Conservation (phyloP, 1,284 basidiomycete species). For the Megacollybia platyphylla region DNA sequence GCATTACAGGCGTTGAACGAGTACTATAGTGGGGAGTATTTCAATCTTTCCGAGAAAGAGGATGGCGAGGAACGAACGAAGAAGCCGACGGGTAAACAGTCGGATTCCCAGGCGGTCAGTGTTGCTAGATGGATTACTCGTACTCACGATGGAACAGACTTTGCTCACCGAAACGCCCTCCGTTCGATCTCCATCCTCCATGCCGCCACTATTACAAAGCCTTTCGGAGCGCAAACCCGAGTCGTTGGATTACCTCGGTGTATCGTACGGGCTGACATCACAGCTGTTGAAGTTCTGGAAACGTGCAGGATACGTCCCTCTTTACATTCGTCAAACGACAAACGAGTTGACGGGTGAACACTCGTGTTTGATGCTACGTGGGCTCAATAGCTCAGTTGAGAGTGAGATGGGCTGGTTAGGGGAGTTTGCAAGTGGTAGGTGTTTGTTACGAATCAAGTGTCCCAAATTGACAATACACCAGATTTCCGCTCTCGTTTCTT, state of each 20-base stretch:
- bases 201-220: slow-evolving; percentile 91
- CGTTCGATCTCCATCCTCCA: slow-evolving; percentile 63
- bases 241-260: slow-evolving; percentile 87
- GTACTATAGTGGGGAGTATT: slow-evolving; percentile 89
- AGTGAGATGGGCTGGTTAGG: slow-evolving; percentile 70
- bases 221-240: slow-evolving; percentile 89
- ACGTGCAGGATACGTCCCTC: slow-evolving; percentile 78
- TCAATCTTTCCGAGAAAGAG: slow-evolving; percentile 44
- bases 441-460: neutral
- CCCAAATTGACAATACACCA: slow-evolving; percentile 15
- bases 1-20: slow-evolving; percentile 80
- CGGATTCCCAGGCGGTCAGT: neutral
- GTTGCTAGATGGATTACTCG: neutral
- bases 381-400: slow-evolving; percentile 59
- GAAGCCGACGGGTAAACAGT: too few species aligned
- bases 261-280: slow-evolving; percentile 90
- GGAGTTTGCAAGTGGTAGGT: slow-evolving; percentile 74
- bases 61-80: neutral
- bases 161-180: slow-evolving; percentile 68
- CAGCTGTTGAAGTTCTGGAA: slow-evolving; percentile 94
- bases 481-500: slow-evolving; percentile 92
- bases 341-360: slow-evolving; percentile 97
- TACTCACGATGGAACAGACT: slow-evolving; percentile 15
- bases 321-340: slow-evolving; percentile 89
- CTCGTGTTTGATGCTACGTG: slow-evolving; percentile 85